Base-by-base conservation (phyloP, 768 basidiomycete species). In the Rhodotorula paludigena region DNA sequence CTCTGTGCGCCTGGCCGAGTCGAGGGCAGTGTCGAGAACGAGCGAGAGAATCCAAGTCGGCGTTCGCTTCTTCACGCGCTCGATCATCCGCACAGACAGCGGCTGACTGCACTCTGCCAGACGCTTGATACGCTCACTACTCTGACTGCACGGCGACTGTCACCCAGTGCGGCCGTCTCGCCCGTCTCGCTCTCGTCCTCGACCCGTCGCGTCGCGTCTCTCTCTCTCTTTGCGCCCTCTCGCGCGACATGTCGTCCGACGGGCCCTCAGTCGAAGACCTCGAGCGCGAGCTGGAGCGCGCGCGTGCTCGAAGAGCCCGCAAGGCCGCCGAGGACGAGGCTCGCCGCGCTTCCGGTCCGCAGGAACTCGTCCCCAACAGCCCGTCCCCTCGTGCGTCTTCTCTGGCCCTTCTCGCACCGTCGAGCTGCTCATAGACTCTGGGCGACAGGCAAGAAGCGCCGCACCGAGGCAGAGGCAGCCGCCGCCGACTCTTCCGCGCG, bases 371-470 rank as follows among this genome's bases (percentile, higher is more conserved):
- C 2, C 57, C 64, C 2, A 56, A n/a, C 15, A 57, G 53, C 20
- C 69, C 69, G 6, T 63, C 61, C 1, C 65, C 69, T 3, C 52
- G 69, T 71, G 8, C 41, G 53, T 38, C 18, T 35, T 1, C 16
- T 16, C 5, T 15, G n/a, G 14, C 32, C 32, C 21, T n/a, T 16
- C 11, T 38, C 20, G 0, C 20, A 18, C 33, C 1, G 10, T 15
- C 7, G 14, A 25, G 20, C n/a, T 6, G 2, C 20, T 23, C 25
- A n/a, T 41, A n/a, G 23, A 6, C 33, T 4, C 6, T 28, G 9
- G 32, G 18, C 11, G 4, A 11, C 60, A 71, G 69, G 64, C 25
- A 71, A 71, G 69, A 71, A 66, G 51, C 64, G 53, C 41, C 32
- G 56, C 16, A 14, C 42, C 28, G 68, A 59, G 2, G 41, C 20